Percentiles rank a stretch among this genome's conserved stretches.
Evolutionary conservation across 176 grass and related monocot genomes (phyloP).

Genomic region (Carex littledalei): DNA sequence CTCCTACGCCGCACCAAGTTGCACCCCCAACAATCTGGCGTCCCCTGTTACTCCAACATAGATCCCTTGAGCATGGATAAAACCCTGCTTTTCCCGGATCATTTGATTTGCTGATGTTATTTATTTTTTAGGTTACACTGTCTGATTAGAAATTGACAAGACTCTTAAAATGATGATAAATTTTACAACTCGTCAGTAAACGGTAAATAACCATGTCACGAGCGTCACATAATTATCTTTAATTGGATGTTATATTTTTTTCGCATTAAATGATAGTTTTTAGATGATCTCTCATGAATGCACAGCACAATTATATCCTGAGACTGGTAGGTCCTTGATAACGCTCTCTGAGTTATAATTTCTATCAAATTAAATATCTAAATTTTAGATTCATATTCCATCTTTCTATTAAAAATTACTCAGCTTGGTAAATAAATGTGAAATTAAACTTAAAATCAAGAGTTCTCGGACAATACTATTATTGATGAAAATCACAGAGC

Average conservation of each 20-base stretch:
- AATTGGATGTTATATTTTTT: too few species aligned
- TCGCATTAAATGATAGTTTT: background rate
- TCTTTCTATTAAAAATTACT: background rate
- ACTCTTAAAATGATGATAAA: background rate
- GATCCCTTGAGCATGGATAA: background rate
- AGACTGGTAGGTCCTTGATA: background rate
- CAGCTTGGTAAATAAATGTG: background rate
- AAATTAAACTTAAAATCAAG: background rate
- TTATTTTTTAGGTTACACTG: background rate
- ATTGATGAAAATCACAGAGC: background rate
- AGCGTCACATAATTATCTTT: too few species aligned
- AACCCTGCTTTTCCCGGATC: too few species aligned
- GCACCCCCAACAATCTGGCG: background rate
- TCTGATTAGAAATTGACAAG: background rate
- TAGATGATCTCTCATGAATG: background rate
- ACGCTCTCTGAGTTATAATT: background rate
- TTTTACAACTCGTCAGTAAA: background rate
- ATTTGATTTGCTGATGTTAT: too few species aligned
- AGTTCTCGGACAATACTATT: background rate
- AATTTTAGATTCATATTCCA: too few species aligned
- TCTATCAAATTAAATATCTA: too few species aligned
- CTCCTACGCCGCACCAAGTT: slow-evolving; percentile 18
- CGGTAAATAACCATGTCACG: background rate
- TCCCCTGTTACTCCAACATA: background rate
- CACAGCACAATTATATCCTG: background rate